Percentiles rank a stretch among this genome's conserved stretches.
These are phyloP conservation scores for Ensete ventricosum DNA, from an alignment of 176 grass and related monocot genomes.

Conservation along the genomic window DNA sequence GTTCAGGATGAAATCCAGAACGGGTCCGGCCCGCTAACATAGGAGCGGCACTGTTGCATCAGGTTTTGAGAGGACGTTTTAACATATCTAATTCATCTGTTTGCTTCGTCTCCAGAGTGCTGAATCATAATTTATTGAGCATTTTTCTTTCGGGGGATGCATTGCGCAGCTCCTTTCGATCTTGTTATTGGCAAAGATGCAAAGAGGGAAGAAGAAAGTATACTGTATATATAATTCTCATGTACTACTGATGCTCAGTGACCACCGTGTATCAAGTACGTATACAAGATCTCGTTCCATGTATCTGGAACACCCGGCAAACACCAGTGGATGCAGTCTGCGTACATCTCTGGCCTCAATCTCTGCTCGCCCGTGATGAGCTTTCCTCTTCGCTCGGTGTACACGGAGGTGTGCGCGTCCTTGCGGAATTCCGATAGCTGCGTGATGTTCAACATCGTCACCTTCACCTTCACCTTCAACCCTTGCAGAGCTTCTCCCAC, in stretches of 20 bases:
- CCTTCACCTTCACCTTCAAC: constrained; percentile 4
- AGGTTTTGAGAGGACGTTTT: too few species aligned
- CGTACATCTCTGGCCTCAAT: background rate
- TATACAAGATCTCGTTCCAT: constrained; percentile 17
- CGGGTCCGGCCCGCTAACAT: too few species aligned
- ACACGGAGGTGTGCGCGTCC: constrained; percentile 6
- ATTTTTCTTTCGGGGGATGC: too few species aligned
- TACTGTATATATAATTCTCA: background rate
- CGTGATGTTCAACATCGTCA: constrained; percentile 1
- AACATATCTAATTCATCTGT: too few species aligned
- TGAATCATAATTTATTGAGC: too few species aligned
- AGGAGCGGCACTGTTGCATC: too few species aligned
- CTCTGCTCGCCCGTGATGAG: constrained; percentile 7
- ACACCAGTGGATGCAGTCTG: constrained; percentile 20
- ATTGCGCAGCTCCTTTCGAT: too few species aligned
- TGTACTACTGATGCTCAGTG: too few species aligned
- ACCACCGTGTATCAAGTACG: background rate
- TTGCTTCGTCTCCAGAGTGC: too few species aligned
- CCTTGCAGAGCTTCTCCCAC: constrained; percentile 1
- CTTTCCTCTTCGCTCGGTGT: constrained; percentile 19
- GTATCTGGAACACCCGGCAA: constrained; percentile 19
- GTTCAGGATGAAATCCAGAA: too few species aligned
- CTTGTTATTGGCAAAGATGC: too few species aligned
- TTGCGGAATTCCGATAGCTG: constrained; percentile 6
- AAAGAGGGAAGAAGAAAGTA: background rate